Conservation (phyloP, 2,329 filamentous ascomycete species). For the Tolypocladium tundrense region DNA sequence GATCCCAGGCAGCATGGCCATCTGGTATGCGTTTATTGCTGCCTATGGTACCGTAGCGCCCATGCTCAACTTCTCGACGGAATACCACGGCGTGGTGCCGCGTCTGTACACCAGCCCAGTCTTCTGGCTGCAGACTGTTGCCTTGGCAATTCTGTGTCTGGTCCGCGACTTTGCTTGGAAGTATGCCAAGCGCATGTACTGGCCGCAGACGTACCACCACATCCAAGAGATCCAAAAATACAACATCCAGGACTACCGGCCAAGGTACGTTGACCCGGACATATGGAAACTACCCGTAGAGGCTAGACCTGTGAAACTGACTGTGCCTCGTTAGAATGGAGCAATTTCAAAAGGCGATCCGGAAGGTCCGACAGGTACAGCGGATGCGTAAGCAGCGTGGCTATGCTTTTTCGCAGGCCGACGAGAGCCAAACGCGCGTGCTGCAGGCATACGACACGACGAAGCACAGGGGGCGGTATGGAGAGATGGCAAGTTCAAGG, state of each 20-base stretch:
- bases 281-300: neutral
- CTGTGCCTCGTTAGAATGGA: slow-evolving; percentile 61
- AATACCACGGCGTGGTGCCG: slow-evolving; percentile 79
- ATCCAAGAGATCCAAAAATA: slow-evolving; percentile 99
- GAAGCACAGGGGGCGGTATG: slow-evolving; percentile 78
- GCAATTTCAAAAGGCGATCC: slow-evolving; percentile 98
- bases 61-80: slow-evolving; percentile 66
- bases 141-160: slow-evolving; percentile 72
- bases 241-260: slow-evolving; percentile 97
- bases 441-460: slow-evolving; percentile 98
- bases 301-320: neutral
- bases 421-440: slow-evolving; percentile 90
- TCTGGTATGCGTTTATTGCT: slow-evolving; percentile 88
- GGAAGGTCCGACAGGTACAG: slow-evolving; percentile 95
- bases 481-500: slow-evolving; percentile 68
- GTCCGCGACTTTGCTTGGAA: slow-evolving; percentile 92
- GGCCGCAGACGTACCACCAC: slow-evolving; percentile 90
- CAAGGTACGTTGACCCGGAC: slow-evolving; percentile 53
- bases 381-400: slow-evolving; percentile 98
- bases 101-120: slow-evolving; percentile 69
- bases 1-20: slow-evolving; percentile 82
- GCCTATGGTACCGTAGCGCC: slow-evolving; percentile 81
- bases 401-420: slow-evolving; percentile 95
- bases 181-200: slow-evolving; percentile 95
- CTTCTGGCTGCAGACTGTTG: slow-evolving; percentile 86